phyloP scores from a whole-genome alignment of 306 rosid genomes.

The Prosopis cineraria region DNA sequence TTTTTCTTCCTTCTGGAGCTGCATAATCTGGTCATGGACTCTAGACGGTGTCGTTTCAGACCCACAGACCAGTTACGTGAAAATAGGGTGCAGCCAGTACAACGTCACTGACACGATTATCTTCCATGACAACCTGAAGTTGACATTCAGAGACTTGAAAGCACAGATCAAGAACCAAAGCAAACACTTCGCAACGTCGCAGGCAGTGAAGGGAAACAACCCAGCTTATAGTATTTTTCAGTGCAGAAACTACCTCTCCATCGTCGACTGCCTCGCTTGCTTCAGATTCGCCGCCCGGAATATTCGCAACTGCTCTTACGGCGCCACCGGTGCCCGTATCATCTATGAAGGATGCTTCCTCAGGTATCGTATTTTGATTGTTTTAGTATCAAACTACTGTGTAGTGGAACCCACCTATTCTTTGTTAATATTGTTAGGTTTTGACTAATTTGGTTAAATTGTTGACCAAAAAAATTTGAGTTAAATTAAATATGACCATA shows the following conservation, averaged over 20 bases:
- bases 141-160: conserved; percentile 41
- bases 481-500: no score
- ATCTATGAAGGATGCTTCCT: conserved; percentile 73
- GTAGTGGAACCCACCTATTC: no score
- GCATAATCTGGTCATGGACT: not conserved
- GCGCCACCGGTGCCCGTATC: conserved; percentile 59
- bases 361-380: conserved; percentile 40
- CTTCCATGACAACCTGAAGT: conserved; percentile 47
- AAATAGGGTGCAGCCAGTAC: conserved; percentile 55
- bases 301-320: conserved; percentile 55
- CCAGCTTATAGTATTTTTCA: conserved; percentile 51
- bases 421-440: no score
- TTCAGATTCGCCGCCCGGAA: conserved; percentile 38
- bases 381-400: not conserved
- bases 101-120: conserved; percentile 35
- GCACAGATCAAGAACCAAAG: conserved; percentile 33
- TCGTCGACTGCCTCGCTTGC: conserved; percentile 52
- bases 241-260: conserved; percentile 61
- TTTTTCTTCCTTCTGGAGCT: not conserved
- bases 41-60: conserved; percentile 30
- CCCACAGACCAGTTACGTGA: conserved; percentile 41
- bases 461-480: no score
- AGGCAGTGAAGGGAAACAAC: conserved; percentile 35
- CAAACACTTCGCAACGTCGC: conserved; percentile 51
- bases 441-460: no score